Conservation (phyloP, 768 basidiomycete species). For the Hebeloma cylindrosporum region DNA sequence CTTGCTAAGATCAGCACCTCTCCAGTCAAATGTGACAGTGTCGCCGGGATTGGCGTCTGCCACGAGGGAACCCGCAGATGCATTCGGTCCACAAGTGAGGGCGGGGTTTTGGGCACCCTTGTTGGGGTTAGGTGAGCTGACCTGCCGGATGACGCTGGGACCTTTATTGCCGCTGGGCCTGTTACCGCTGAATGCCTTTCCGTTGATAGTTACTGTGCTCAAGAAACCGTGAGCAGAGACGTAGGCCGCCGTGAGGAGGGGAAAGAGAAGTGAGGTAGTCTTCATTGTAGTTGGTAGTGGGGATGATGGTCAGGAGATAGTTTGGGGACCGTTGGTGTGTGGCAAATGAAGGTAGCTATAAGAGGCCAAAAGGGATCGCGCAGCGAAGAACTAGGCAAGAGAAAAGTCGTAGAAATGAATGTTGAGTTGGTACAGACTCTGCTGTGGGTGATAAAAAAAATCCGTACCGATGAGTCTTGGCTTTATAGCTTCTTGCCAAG, state of each 20-base stretch:
- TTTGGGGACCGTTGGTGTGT: too few relatives aligned
- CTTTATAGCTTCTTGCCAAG: conserved; percentile 9
- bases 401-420: conserved; percentile 10
- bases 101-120: conserved; percentile 56
- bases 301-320: conserved; percentile 1
- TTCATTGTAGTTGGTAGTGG: conserved; percentile 9
- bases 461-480: conserved; percentile 8
- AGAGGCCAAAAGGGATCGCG: conserved; percentile 16
- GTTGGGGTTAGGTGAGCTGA: conserved; percentile 38
- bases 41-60: conserved; percentile 63
- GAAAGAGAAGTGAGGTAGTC: conserved; percentile 24
- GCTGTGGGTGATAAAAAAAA: conserved; percentile 10
- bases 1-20: conserved; percentile 39
- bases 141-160: conserved; percentile 41
- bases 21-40: conserved; percentile 55
- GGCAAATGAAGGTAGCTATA: neutral
- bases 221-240: conserved; percentile 50
- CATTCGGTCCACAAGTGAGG: conserved; percentile 60
- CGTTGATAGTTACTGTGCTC: conserved; percentile 37
- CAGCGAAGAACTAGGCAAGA: conserved; percentile 16
- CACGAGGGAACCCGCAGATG: conserved; percentile 48
- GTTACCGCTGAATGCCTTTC: conserved; percentile 38
- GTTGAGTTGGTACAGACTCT: conserved; percentile 8
- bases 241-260: conserved; percentile 34
- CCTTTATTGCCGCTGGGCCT: conserved; percentile 19